Evolutionary conservation across 192 early-diverging fungal genomes (phyloP).

Genomic region (Umbelopsis sp.): DNA sequence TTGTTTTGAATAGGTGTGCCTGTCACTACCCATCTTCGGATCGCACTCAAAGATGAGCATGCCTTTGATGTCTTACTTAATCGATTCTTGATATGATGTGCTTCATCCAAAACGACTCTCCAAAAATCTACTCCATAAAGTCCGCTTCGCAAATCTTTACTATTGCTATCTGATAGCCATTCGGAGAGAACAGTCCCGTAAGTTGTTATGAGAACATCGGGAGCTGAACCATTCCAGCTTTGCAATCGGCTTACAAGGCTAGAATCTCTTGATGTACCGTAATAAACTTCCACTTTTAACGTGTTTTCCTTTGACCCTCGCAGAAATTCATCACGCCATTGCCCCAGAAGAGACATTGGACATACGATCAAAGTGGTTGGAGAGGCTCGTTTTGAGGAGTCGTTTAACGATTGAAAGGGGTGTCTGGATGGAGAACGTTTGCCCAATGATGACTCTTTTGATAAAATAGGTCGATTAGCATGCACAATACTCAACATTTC

Average conservation of each 20-base stretch:
- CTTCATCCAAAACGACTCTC: constrained; percentile 92
- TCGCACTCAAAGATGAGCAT: constrained; percentile 64
- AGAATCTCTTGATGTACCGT: constrained; percentile 36
- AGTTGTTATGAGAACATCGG: constrained; percentile 54
- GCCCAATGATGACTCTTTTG: constrained; percentile 20
- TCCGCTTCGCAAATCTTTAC: constrained; percentile 20
- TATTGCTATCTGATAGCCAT: constrained; percentile 9
- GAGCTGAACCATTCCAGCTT: constrained; percentile 40
- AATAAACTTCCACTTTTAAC: constrained; percentile 48
- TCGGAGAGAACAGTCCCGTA: constrained; percentile 53
- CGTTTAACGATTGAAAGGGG: constrained; percentile 8
- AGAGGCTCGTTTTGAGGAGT: constrained; percentile 19
- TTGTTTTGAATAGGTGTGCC: constrained; percentile 84
- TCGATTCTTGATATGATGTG: constrained; percentile 88
- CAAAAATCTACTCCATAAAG: constrained; percentile 77
- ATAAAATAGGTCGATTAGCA: constrained; percentile 31
- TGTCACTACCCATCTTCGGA: constrained; percentile 86
- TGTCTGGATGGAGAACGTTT: constrained; percentile 21
- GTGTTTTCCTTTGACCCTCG: constrained; percentile 41
- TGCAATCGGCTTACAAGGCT: constrained; percentile 30
- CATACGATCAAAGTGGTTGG: constrained; percentile 56
- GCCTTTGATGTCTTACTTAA: constrained; percentile 76
- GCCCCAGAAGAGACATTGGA: constrained; percentile 55
- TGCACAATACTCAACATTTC: constrained; percentile 60
- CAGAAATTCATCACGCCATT: constrained; percentile 54